Percentiles rank a stretch among this genome's conserved stretches.
phyloP scores from a whole-genome alignment of 805 yeast genomes.

The Teunomyces cretensis region DNA sequence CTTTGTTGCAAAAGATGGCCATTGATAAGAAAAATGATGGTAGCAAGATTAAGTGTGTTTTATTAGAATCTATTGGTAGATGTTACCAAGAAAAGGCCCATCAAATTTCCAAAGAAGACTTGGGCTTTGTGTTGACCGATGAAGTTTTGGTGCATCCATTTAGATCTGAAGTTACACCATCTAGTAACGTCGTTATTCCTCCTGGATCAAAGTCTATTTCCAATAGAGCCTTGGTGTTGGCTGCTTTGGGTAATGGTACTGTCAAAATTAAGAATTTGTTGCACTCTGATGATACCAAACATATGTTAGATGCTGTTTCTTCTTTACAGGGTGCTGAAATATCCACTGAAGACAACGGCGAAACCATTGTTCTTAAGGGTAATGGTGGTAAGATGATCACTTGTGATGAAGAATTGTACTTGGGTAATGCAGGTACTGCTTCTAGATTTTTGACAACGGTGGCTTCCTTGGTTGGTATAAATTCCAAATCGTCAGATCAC shows the following conservation, averaged over 20 bases:
- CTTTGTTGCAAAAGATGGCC: constrained; percentile 79
- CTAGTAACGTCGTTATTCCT: constrained; percentile 59
- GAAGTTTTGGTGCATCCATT: constrained; percentile 70
- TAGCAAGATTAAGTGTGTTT: constrained; percentile 79
- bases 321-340: constrained; percentile 79
- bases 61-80: constrained; percentile 81
- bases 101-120: constrained; percentile 74
- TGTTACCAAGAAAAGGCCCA: constrained; percentile 90
- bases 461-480: constrained; percentile 70
- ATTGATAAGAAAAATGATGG: constrained; percentile 98
- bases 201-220: constrained; percentile 98
- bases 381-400: constrained; percentile 79
- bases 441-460: constrained; percentile 91
- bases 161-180: constrained; percentile 28
- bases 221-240: constrained; percentile 88
- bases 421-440: constrained; percentile 98
- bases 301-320: constrained; percentile 86
- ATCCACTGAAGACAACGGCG: constrained; percentile 84
- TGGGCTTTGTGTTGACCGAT: constrained; percentile 79
- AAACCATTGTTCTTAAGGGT: constrained; percentile 78
- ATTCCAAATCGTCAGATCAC: constrained; percentile 33
- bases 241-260: constrained; percentile 86
- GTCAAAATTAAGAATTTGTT: constrained; percentile 81
- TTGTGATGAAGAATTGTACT: constrained; percentile 65
- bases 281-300: constrained; percentile 95